A percentile compares a stretch with the other conserved stretches of the same genome.
phyloP scores from a whole-genome alignment of 805 yeast species.

The Metschnikowia bowlesiae region DNA sequence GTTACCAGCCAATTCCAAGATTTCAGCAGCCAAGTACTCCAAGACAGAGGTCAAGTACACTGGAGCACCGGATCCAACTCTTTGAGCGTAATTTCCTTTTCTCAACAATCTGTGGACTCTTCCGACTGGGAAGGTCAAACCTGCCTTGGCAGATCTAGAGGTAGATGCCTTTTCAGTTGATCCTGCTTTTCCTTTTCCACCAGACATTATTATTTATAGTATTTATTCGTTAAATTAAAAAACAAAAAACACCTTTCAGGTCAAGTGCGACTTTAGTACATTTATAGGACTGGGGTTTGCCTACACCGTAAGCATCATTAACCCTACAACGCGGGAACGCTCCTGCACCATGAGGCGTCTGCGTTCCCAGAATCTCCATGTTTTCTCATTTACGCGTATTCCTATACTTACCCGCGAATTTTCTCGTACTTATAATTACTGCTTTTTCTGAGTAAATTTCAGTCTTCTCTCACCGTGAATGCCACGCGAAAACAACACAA shows the following conservation, averaged over 20 bases:
- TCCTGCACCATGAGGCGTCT: constrained; percentile 10
- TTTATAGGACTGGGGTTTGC: constrained; percentile 7
- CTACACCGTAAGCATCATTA: constrained; percentile 5
- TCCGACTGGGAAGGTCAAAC: constrained; percentile 49
- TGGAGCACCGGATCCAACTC: constrained; percentile 52
- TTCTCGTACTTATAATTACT: constrained; percentile 9
- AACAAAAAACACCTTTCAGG: constrained; percentile 1
- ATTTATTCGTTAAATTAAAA: constrained; percentile 5
- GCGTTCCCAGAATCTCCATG: constrained; percentile 10
- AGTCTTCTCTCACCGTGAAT: constrained; percentile 1
- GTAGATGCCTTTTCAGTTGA: constrained; percentile 46
- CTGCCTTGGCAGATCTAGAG: constrained; percentile 47
- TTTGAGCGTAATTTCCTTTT: constrained; percentile 49
- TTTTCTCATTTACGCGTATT: constrained; percentile 11
- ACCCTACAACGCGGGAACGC: constrained; percentile 3
- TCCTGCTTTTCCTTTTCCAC: constrained; percentile 40
- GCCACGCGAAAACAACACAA: neutral
- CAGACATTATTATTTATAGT: constrained; percentile 19
- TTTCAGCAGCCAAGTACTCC: constrained; percentile 49
- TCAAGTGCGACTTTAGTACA: constrained; percentile 8
- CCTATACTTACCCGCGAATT: constrained; percentile 15
- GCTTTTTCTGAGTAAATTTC: constrained; percentile 3
- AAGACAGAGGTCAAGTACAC: constrained; percentile 47
- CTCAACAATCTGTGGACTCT: constrained; percentile 49
- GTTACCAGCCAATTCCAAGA: constrained; percentile 49